Evolutionary conservation across 148 eudicot species (phyloP), one percentile per base, ranked within the genome.

Genomic region (Rhododendron simsii): DNA sequence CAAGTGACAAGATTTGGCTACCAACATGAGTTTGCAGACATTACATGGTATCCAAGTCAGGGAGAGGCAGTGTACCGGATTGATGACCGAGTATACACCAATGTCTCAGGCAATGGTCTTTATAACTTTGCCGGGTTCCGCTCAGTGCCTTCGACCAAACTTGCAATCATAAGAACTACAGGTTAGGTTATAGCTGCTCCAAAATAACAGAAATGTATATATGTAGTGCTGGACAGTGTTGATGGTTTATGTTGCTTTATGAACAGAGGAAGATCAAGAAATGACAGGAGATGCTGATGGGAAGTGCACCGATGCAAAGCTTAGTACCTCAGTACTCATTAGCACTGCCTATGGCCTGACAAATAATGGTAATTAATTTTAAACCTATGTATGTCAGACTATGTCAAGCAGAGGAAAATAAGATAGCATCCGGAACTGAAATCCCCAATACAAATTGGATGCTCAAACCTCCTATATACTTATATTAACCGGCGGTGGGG

Each of bases 11-110:
- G 12, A 33, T 92, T 93, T 50, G 98, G 96, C 0, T 85, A 87
- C 21, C 81, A 86, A 28, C 94, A 95, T 15, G 98, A 95, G 83
- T 95, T 93, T 78, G 95, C 92, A 2, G 98, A 93, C 86, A 21
- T 95, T 5, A 88, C 86, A 71, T 95, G 98, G 96, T 86, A 85
- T 82, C 98, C 96, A 2, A 93, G 95, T 80, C 93, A 90, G 48
- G 84, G 85, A 53, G 86, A 86, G 82, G 96, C 86, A 18, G 10
- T 90, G 9, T 95, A 93, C 50, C 85, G 95, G 28, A 69, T 87
- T 0, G 98, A 95, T 47, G 93, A 93, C 74, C 89, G 98, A 23
- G 93, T 92, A 47, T 35, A 93, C 20, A 41, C 73, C 83, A 84
- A 76, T 30, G 37, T 57, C 12, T 53, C 88, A 0, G 95, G 98